Base-by-base conservation (phyloP, 768 basidiomycete genomes). In the Leccinum rimulosum region DNA sequence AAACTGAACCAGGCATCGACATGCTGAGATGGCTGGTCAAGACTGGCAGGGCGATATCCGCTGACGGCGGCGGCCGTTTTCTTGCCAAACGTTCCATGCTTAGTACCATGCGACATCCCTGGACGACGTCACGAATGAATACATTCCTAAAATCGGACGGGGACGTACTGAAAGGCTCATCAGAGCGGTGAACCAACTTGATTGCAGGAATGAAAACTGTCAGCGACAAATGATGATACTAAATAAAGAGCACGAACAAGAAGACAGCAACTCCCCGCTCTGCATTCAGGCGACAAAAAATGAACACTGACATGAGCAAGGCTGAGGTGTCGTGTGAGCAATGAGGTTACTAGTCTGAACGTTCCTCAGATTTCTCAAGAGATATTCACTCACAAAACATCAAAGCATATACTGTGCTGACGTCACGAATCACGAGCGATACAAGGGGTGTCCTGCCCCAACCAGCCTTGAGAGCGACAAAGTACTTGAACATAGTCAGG, bases 41-140 rank as follows among this genome's bases (percentile, higher is more conserved):
- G 35, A 56, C 14, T 12, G 17, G 6, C 9, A 28, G 49, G 2
- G 50, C 8, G 30, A 14, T 10, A 22, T 48, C 49, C 7, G 5
- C 14, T 5, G 33, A 7, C 43, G 43, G 19, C 2, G 9, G n/a
- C 17, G 17, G 28, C 27, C 56, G 30, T 31, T 9, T 50, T 40
- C 57, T 58, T 30, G 62, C 57, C 12, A 73, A 61, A n/a, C 60
- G 52, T 30, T 67, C 68, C 65, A 66, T 70, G 40, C 61, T 64
- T 3, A 66, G 27, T 47, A 73, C 61, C 55, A 70, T 50, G n/a
- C 49, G 58, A 56, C 72, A 71, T 4, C 68, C 72, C 70, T 71
- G 35, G 28, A 36, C 1, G 30, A 43, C 3, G 27, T 47, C 14
- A 35, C 31, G 22, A 56, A 17, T 12, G 19, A 47, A 12, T 28